Base-by-base conservation (phyloP, 768 basidiomycete species). In the Phanerodontia chrysosporium region DNA sequence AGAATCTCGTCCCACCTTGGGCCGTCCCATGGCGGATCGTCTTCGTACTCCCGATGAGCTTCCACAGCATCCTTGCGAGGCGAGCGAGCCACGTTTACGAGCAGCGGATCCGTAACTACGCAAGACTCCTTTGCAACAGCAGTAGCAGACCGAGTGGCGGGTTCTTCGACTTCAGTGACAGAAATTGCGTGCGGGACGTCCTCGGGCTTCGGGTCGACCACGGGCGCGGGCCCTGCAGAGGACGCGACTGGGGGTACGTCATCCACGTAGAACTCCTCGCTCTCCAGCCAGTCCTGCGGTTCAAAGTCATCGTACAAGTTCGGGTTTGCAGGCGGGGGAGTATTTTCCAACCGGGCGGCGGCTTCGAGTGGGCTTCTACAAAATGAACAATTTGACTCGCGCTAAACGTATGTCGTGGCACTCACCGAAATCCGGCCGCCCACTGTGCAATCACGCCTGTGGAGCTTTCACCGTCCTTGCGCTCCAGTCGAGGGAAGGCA, bases 11-110 rank as follows among this genome's bases (percentile, higher is more conserved):
- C 49, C 68, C 66, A 69, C 60, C 66, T 65, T 18, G 68, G 68
- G 25, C 65, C 68, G 35, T 61, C 59, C 68, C 66, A 69, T 59
- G 68, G 68, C 13, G 68, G 68, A 39, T 67, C 68, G 42, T 62
- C 60, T n/a, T 66, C 60, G 51, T 64, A 63, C 10, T 53, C 52
- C 2, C 28, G 22, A 25, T 12, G 46, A 13, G 46, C 46, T 28
- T 48, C 59, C 51, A 10, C 12, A 51, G 18, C 22, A 24, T 25
- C 46, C 22, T 48, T 13, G 22, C 46, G 39, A 18, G 18, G 10
- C 39, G 8, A 8, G 18, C 10, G 39, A 42, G 18, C 8, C 9
- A 18, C 39, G 18, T 8, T 18, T 4, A 18, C 39, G 10, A 18
- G 39, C 16, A 18, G 39, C 4, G 4, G 10, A 18, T 42, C 39